These are phyloP conservation scores for Pseudonitzschia pungens DNA, from an alignment of 108 stramenopile species.

Conservation along the genomic window DNA sequence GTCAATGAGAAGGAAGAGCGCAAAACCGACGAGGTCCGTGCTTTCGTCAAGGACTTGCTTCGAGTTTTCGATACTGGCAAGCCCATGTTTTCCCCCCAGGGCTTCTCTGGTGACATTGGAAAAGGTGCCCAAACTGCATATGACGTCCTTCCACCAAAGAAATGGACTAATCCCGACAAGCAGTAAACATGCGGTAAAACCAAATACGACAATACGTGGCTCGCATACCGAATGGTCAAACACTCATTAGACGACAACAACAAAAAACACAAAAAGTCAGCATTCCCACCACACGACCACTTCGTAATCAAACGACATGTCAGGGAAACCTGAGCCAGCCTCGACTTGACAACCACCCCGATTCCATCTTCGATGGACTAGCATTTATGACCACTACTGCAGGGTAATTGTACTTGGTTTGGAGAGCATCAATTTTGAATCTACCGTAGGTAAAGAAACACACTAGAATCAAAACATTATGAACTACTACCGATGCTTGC, in stretches of 20 bases:
- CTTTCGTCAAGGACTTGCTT: slow-evolving; percentile 74
- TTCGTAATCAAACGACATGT: not conserved
- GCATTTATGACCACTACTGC: not conserved
- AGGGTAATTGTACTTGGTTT: not conserved
- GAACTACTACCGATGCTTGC: too few species aligned
- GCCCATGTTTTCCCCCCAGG: slow-evolving; percentile 27
- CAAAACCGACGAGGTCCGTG: slow-evolving; percentile 65
- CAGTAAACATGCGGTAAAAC: not conserved
- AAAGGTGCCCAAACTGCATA: slow-evolving; percentile 74
- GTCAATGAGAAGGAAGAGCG: slow-evolving; percentile 60
- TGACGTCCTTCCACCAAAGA: slow-evolving; percentile 76
- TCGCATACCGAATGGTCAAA: not conserved
- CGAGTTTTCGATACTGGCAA: slow-evolving; percentile 56
- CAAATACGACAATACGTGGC: not conserved
- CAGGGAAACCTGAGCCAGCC: not conserved
- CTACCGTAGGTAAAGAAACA: not conserved
- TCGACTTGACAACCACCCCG: not conserved
- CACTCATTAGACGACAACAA: not conserved
- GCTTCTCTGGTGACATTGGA: slow-evolving; percentile 64
- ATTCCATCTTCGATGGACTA: not conserved
- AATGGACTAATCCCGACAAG: slow-evolving; percentile 33
- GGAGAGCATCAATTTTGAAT: not conserved
- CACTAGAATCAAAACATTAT: too few species aligned
- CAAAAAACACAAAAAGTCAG: not conserved
- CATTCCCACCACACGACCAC: not conserved